These are phyloP conservation scores for Arthrobotrys entomopaga DNA, from an alignment of 2,329 filamentous ascomycete genomes.

Conservation along the genomic window DNA sequence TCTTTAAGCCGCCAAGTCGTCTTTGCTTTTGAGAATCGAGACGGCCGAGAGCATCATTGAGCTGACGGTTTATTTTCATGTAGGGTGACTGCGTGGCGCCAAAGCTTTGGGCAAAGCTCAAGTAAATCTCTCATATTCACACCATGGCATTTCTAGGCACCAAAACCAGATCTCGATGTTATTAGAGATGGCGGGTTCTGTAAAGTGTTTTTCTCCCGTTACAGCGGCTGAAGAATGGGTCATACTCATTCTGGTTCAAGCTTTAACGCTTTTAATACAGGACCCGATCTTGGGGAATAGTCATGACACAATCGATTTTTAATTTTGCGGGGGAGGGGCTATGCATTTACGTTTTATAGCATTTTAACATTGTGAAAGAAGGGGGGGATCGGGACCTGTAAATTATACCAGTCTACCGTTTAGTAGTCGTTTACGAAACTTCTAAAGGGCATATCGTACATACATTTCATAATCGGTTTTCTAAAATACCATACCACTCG, in stretches of 20 bases:
- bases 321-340: constrained; percentile 14
- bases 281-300: constrained; percentile 30
- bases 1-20: background rate
- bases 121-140: constrained; percentile 69
- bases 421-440: constrained; percentile 32
- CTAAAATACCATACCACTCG: constrained; percentile 26
- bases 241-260: too few relatives aligned
- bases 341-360: constrained; percentile 4
- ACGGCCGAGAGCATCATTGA: constrained; percentile 7
- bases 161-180: background rate
- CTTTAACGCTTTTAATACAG: background rate
- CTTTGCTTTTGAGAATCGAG: background rate
- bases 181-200: background rate
- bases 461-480: constrained; percentile 12
- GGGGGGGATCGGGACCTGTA: constrained; percentile 45
- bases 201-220: constrained; percentile 5
- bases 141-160: constrained; percentile 7
- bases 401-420: constrained; percentile 35
- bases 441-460: constrained; percentile 42
- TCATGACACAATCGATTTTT: constrained; percentile 31
- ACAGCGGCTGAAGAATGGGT: background rate
- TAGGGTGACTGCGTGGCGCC: constrained; percentile 81
- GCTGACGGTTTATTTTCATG: constrained; percentile 17
- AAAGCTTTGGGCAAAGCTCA: constrained; percentile 92
- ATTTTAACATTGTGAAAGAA: background rate